phyloP scores from a whole-genome alignment of 2,329 filamentous ascomycete genomes.

The Fusarium camptoceras region DNA sequence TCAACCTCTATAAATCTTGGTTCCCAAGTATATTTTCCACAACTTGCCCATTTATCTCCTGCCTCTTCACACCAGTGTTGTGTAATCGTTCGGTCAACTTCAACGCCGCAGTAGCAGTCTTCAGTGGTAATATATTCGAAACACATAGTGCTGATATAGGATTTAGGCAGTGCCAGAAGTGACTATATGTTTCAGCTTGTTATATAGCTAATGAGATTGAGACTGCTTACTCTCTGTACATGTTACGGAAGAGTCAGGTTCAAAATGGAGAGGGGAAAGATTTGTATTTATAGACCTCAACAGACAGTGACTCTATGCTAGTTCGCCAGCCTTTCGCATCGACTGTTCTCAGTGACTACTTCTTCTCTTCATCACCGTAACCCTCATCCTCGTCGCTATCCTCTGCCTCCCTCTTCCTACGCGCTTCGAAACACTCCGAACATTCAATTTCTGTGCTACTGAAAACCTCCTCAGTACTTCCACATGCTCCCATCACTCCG shows the following conservation, averaged over 20 bases:
- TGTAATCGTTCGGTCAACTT: background rate
- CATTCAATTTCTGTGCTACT: background rate
- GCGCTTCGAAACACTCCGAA: background rate
- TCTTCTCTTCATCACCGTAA: background rate
- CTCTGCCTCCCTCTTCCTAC: background rate
- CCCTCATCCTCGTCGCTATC: background rate
- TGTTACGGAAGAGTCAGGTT: too few species aligned
- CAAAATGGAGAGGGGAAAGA: background rate
- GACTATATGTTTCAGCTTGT: fast-evolving
- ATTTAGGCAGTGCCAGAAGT: fast-evolving
- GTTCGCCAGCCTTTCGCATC: background rate
- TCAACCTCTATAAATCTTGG: background rate
- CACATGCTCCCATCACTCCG: background rate
- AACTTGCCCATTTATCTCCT: background rate
- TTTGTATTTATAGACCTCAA: background rate
- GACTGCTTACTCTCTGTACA: background rate
- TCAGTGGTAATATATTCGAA: background rate
- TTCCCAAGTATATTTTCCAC: background rate
- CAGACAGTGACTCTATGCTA: background rate
- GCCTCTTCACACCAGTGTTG: background rate
- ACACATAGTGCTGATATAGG: background rate
- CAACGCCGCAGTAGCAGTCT: background rate
- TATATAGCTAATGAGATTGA: fast-evolving
- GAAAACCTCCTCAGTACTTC: background rate
- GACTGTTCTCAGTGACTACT: background rate